Percentiles rank a stretch among this genome's conserved stretches.
Evolutionary conservation across 2,329 filamentous ascomycete species (phyloP).

Genomic region (Cercospora sesami): DNA sequence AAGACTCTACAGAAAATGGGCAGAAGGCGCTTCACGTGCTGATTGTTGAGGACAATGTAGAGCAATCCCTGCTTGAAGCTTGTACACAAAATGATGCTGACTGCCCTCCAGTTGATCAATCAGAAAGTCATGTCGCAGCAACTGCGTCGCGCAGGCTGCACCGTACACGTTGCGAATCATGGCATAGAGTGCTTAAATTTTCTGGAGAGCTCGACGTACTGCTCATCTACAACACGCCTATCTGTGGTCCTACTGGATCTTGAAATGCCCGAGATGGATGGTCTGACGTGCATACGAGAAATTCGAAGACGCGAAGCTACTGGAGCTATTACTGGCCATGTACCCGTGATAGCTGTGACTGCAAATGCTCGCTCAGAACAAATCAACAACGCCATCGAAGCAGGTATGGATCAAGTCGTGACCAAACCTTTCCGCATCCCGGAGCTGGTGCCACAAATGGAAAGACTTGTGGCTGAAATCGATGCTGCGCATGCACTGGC

Average conservation of each 20-base stretch:
- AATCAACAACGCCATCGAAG: slow-evolving; percentile 34
- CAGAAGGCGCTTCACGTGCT: slow-evolving; percentile 34
- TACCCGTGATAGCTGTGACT: slow-evolving; percentile 39
- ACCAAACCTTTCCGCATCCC: slow-evolving; percentile 41
- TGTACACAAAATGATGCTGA: background rate
- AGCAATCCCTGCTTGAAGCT: background rate
- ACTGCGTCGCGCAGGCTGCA: slow-evolving; percentile 32
- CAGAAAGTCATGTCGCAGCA: slow-evolving; percentile 38
- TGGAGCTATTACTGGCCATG: slow-evolving; percentile 42
- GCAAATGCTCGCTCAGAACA: slow-evolving; percentile 40
- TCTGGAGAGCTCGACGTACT: slow-evolving; percentile 31
- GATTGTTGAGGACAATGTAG: slow-evolving; percentile 38
- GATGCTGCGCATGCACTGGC: background rate
- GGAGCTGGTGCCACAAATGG: slow-evolving; percentile 40
- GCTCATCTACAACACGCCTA: slow-evolving; percentile 26
- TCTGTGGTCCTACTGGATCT: slow-evolving; percentile 38
- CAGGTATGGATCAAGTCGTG: slow-evolving; percentile 40
- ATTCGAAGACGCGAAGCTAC: slow-evolving; percentile 34
- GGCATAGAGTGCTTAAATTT: slow-evolving; percentile 39
- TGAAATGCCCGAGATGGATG: slow-evolving; percentile 41
- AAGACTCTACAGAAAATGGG: background rate
- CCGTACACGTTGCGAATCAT: slow-evolving; percentile 37
- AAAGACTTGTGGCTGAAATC: slow-evolving; percentile 31
- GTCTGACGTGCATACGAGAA: slow-evolving; percentile 35
- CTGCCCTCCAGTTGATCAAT: slow-evolving; percentile 29